Base-by-base conservation (phyloP, 352 stramenopile genomes). In the Phytophthora pisi region DNA sequence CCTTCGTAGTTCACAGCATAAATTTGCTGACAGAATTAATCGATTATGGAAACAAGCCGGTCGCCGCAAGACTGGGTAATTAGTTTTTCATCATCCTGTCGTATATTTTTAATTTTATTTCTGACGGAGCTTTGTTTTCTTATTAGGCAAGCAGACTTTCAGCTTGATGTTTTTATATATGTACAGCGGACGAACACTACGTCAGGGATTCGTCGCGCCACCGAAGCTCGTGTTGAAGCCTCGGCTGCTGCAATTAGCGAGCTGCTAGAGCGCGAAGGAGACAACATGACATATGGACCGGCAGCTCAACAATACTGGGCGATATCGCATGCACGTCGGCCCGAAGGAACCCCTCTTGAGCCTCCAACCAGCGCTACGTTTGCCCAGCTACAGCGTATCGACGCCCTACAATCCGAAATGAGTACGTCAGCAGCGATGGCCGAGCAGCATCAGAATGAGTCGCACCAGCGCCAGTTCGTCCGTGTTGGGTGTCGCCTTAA, bases 131-230 rank as follows among this genome's bases (percentile, higher is more conserved):
- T 51, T 23, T 26, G 9, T 28, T 51, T 51, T 51, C 26, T 16
- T 51, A 18, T 51, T 26, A 51, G 43, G 1, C n/a, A 51, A 51
- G 43, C 43, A n/a, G 18, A 51, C 43, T 51, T 51, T 28, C 43
- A 51, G 20, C 43, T 51, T 26, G 43, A 51, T n/a, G n/a, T 51
- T 51, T 51, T 51, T n/a, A 26, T 51, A 28, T 51, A 30, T 5
- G 18, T 51, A 5, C 16, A 51, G 43, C 43, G 43, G n/a, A 26
- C 16, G 1, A 51, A 2, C 18, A 28, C 43, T 15, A 16, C n/a
- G 18, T 28, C 43, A 28, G 43, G 43, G 9, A 51, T 51, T 51
- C 43, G 43, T 3, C 20, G 43, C 6, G 43, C 18, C 3, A 51
- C 43, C 13, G 43, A 51, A 51, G 43, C 43, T 16, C 43, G 43